Percentiles rank a stretch among this genome's conserved stretches.
Conservation (phyloP, 805 yeast species). For the Suhomyces canberraensis region DNA sequence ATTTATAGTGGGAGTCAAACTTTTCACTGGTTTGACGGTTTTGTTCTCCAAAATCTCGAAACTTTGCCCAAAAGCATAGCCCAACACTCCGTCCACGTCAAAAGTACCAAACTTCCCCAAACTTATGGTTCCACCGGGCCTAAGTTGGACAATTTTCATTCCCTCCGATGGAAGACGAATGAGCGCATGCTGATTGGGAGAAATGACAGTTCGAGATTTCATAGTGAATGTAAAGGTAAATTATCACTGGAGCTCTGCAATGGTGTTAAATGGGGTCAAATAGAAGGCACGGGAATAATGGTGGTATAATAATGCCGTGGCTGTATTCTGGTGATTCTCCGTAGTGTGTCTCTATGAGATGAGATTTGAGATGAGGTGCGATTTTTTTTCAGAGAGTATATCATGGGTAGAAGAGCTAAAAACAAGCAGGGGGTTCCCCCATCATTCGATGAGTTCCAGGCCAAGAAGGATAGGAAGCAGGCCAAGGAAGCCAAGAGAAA, state of each 20-base stretch:
- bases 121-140: conserved; percentile 56
- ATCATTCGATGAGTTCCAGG: conserved; percentile 73
- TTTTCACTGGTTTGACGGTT: conserved; percentile 47
- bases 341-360: too few species aligned
- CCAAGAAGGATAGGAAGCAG: conserved; percentile 23
- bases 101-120: conserved; percentile 94
- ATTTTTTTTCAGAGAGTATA: too few species aligned
- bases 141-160: conserved; percentile 66
- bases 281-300: too few species aligned
- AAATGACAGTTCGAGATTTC: conserved; percentile 34
- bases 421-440: conserved; percentile 95
- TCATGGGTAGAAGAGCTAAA: conserved; percentile 90
- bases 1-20: conserved; percentile 22
- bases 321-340: too few species aligned
- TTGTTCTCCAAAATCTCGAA: conserved; percentile 73
- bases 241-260: too few species aligned
- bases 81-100: conserved; percentile 67
- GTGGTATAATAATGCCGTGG: too few species aligned
- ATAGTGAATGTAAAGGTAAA: too few species aligned
- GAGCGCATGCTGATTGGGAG: conserved; percentile 53
- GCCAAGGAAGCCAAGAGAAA: conserved; percentile 12
- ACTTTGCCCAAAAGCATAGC: conserved; percentile 82
- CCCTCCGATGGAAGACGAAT: conserved; percentile 81
- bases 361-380: too few species aligned
- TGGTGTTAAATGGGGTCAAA: too few species aligned